Conservation (phyloP, 768 basidiomycete species). For the Cystobasidium ongulense region DNA sequence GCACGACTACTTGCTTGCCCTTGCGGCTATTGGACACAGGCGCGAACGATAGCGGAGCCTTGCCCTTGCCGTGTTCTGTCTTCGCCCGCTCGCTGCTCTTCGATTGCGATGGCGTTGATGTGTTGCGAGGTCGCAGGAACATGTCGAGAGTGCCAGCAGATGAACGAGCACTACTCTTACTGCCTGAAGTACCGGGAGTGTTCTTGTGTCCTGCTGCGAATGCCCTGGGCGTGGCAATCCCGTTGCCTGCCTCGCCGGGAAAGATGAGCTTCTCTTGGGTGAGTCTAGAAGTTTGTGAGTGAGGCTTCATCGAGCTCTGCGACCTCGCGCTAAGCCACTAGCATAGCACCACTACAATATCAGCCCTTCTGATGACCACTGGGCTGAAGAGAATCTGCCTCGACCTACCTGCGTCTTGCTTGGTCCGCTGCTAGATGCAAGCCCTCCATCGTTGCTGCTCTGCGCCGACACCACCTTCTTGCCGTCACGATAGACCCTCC, state of each 20-base stretch:
- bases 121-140: background rate
- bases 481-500: background rate
- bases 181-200: background rate
- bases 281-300: background rate
- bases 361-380: background rate
- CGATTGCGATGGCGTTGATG: background rate
- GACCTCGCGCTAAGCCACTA: background rate
- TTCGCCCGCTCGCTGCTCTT: background rate
- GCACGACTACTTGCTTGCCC: background rate
- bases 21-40: background rate
- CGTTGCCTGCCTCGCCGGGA: conserved; percentile 1
- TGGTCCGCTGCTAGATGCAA: background rate
- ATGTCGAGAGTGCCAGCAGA: background rate
- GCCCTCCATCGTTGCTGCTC: background rate
- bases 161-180: background rate
- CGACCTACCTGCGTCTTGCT: background rate
- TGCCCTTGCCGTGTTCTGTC: background rate
- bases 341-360: background rate
- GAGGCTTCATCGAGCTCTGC: background rate
- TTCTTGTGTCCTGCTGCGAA: background rate
- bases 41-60: background rate
- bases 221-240: background rate
- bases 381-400: background rate
- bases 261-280: conserved; percentile 6
- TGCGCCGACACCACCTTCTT: background rate